A percentile compares a stretch with the other conserved stretches of the same genome.
Conservation (phyloP, 306 rosid genomes). For the Corylus avellana region DNA sequence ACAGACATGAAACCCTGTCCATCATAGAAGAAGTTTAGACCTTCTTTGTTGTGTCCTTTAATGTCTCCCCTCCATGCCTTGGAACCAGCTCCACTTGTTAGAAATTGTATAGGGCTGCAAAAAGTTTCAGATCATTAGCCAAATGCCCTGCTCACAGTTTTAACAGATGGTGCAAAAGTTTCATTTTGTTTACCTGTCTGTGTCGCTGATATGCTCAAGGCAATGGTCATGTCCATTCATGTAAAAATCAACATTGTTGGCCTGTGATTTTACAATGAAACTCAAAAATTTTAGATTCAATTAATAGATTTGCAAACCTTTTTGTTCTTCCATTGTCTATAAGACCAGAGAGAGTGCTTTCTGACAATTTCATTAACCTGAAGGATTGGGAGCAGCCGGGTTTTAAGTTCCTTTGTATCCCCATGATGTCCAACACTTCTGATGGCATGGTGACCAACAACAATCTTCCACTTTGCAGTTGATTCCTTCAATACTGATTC, state of each 20-base stretch:
- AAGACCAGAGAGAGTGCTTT: neutral
- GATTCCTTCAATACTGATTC: constrained; percentile 34
- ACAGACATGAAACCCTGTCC: constrained; percentile 70
- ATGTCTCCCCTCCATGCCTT: constrained; percentile 65
- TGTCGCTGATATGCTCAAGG: constrained; percentile 59
- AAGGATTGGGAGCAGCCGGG: constrained; percentile 50
- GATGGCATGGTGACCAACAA: constrained; percentile 44
- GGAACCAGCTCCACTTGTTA: constrained; percentile 62
- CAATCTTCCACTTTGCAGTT: constrained; percentile 43
- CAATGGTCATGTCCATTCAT: constrained; percentile 63
- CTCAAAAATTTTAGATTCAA: constrained; percentile 5
- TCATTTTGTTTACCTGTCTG: constrained; percentile 40
- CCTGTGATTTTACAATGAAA: constrained; percentile 28
- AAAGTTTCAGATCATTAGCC: constrained; percentile 27
- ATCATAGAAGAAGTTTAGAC: constrained; percentile 51
- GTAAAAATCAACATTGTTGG: constrained; percentile 50
- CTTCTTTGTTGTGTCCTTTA: constrained; percentile 13
- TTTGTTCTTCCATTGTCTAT: neutral
- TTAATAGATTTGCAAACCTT: neutral
- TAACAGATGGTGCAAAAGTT: neutral
- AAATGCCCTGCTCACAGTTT: neutral
- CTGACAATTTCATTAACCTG: constrained; percentile 27
- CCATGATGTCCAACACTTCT: constrained; percentile 45
- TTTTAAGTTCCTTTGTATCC: constrained; percentile 37
- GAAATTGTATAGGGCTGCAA: constrained; percentile 50